Conservation (phyloP, 108 stramenopile genomes). For the Epipyxis sp. region DNA sequence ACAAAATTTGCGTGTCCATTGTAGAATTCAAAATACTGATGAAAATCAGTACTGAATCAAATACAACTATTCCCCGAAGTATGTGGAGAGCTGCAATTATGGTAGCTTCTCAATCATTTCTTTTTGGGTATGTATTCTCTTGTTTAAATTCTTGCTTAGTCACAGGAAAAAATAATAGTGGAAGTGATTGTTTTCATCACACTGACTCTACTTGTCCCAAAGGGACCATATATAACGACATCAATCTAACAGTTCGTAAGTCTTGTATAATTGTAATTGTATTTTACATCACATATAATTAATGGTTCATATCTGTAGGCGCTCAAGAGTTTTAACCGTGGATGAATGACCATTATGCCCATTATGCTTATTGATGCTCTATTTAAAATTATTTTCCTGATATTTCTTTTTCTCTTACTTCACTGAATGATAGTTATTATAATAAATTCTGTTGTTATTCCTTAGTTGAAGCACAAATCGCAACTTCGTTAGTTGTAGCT, state of each 20-base stretch:
- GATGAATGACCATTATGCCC: too few relatives aligned
- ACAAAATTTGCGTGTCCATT: too few relatives aligned
- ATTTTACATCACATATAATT: too few relatives aligned
- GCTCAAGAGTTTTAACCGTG: too few relatives aligned
- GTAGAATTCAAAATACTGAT: too few relatives aligned
- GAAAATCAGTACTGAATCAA: too few relatives aligned
- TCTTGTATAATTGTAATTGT: neutral
- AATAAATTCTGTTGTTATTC: neutral
- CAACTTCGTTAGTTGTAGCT: neutral
- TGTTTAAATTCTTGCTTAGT: slow-evolving; percentile 20
- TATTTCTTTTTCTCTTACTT: too few relatives aligned
- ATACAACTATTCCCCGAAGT: slow-evolving; percentile 1
- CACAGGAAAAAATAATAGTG: slow-evolving; percentile 15
- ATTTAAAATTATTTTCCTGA: too few relatives aligned
- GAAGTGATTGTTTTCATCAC: neutral
- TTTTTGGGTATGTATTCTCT: slow-evolving; percentile 20
- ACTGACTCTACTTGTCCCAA: slow-evolving; percentile 4
- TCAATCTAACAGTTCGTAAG: slow-evolving; percentile 18
- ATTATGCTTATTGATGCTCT: too few relatives aligned
- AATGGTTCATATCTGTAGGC: too few relatives aligned
- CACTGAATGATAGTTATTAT: too few relatives aligned
- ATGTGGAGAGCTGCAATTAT: slow-evolving; percentile 26
- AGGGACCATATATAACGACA: slow-evolving; percentile 26
- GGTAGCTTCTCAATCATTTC: slow-evolving; percentile 9
- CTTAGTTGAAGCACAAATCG: slow-evolving; percentile 19